Evolutionary conservation across 108 stramenopile genomes (phyloP), one percentile per base, ranked within the genome.

Genomic region (Cyclotella kingstonii): DNA sequence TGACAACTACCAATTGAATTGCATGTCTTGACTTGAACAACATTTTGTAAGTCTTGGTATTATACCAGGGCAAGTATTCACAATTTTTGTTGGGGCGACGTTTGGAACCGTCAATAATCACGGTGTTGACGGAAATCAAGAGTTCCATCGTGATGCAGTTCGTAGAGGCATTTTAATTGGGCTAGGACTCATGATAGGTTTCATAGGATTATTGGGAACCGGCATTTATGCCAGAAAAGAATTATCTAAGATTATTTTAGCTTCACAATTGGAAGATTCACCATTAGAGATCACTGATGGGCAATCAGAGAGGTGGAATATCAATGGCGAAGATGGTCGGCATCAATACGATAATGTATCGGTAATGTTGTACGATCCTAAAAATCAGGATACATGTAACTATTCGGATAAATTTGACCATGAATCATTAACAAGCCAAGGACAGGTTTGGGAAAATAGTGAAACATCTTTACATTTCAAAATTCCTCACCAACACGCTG

Each of bases 51-150:
- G 63, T 66, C 60, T 53, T 23, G 73, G 73, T 0, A 56, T 66
- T 2, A 29, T 48, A 2, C 73, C 73, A 5, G 61, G 73, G 18
- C 22, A 62, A 17, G 44, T 75, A 22, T 75, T 65, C 66, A 75
- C 73, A 5, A 62, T 75, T 34, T 62, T 75, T 46, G 66, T 75
- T 10, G 73, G 73, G 10, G 73, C 66, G 35, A 67, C 60, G 30
- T 75, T 75, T 26, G 73, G 73, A 5, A 67, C 66, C 0, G 45
- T 75, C 0, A 39, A 12, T 31, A 14, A 18, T 0, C 40, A 40
- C 4, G 73, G 73, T 1, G 73, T 75, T 1, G 73, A 75, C 38
- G 73, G 73, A 23, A 62, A 75, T 22, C 18, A 75, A 31, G 60
- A 66, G 11, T 55, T 67, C 23, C 60, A 67, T 43, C 19, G 45